A percentile compares a stretch with the other conserved stretches of the same genome.
Conservation (phyloP, 257 asterid species). For the Nicotiana tomentosiformis region DNA sequence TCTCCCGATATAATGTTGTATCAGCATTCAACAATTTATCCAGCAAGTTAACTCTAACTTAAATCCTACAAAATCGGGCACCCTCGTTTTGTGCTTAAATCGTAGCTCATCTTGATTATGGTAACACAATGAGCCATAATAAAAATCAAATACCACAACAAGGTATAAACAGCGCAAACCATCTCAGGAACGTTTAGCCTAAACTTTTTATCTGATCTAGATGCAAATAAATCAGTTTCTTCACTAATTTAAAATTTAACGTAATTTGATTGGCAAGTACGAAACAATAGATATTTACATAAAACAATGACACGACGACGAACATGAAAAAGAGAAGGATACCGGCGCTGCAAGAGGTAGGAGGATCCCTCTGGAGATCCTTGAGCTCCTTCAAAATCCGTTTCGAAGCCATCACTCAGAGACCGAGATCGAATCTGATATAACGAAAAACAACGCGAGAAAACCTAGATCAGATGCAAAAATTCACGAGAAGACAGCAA, state of each 20-base stretch:
- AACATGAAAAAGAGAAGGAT: neutral
- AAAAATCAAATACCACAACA: neutral
- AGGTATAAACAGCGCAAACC: neutral
- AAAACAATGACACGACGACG: neutral
- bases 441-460: neutral
- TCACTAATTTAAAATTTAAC: neutral
- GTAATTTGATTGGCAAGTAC: neutral
- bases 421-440: slow-evolving; percentile 19
- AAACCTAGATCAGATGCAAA: neutral
- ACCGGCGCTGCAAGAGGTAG: slow-evolving; percentile 77
- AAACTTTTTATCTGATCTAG: neutral
- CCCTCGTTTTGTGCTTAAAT: neutral
- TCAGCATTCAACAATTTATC: neutral
- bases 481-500: neutral
- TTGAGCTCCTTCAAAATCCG: slow-evolving; percentile 72
- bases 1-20: neutral
- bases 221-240: neutral
- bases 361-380: slow-evolving; percentile 74
- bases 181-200: neutral
- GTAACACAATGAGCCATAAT: neutral
- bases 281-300: neutral
- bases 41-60: neutral
- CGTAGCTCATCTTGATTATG: neutral
- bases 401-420: slow-evolving; percentile 57
- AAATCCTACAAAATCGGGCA: neutral